Percentiles rank a stretch among this genome's conserved stretches.
These are phyloP conservation scores for Amanita rubescens DNA, from an alignment of 768 basidiomycete species.

Conservation along the genomic window DNA sequence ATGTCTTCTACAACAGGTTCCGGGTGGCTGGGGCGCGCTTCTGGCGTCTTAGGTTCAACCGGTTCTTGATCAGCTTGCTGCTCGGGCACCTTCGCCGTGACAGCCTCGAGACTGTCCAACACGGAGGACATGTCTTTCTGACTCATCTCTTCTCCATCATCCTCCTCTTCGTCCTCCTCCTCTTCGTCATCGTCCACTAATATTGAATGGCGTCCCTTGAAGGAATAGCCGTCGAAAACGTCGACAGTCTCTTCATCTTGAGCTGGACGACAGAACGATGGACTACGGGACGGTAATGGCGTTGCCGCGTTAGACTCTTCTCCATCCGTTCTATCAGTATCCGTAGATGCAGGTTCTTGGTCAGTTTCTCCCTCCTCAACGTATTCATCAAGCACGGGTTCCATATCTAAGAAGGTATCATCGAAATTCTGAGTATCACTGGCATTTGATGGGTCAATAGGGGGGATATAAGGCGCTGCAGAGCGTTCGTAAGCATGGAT, in stretches of 20 bases:
- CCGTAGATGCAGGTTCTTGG: slow-evolving; percentile 59
- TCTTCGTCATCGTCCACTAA: slow-evolving; percentile 61
- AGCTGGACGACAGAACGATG: slow-evolving; percentile 45
- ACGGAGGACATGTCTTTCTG: slow-evolving; percentile 35
- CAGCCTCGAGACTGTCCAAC: slow-evolving; percentile 27
- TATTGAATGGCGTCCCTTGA: slow-evolving; percentile 80
- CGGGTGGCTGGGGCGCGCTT: slow-evolving; percentile 44
- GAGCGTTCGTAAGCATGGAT: slow-evolving; percentile 1
- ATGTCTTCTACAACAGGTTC: slow-evolving; percentile 15
- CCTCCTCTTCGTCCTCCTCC: slow-evolving; percentile 29
- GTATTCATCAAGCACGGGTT: slow-evolving; percentile 78
- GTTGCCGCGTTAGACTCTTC: slow-evolving; percentile 67
- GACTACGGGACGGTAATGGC: slow-evolving; percentile 72
- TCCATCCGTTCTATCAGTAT: slow-evolving; percentile 64
- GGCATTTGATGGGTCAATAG: slow-evolving; percentile 85
- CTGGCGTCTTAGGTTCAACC: slow-evolving; percentile 68
- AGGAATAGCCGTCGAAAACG: slow-evolving; percentile 92
- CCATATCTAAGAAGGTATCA: slow-evolving; percentile 94
- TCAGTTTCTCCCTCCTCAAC: slow-evolving; percentile 64
- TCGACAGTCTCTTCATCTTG: slow-evolving; percentile 50
- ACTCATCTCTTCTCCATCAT: slow-evolving; percentile 30
- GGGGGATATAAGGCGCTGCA: slow-evolving; percentile 86
- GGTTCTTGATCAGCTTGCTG: slow-evolving; percentile 27
- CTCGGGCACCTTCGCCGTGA: slow-evolving; percentile 18
- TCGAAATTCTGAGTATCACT: slow-evolving; percentile 98